A percentile compares a stretch with the other conserved stretches of the same genome.
These are phyloP conservation scores for Colletotrichum shisoi DNA, from an alignment of 2,329 filamentous ascomycete genomes.

Conservation along the genomic window DNA sequence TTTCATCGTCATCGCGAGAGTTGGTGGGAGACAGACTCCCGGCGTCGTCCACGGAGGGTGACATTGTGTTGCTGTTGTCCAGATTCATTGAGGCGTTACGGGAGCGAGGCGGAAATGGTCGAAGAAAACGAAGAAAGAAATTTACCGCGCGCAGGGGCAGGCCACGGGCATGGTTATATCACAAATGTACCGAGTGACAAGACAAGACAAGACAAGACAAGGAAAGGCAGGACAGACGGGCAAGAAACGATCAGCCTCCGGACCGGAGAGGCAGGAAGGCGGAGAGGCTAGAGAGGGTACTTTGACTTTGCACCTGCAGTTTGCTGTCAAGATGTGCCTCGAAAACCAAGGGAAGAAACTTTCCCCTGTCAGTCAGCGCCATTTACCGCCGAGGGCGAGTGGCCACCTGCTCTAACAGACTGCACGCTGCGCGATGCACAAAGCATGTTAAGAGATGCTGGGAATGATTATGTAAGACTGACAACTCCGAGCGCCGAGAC, in stretches of 20 bases:
- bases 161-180: slow-evolving; percentile 37
- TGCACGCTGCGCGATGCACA: fast-evolving
- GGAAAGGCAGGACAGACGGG: neutral
- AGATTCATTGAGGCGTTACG: slow-evolving; percentile 15
- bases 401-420: slow-evolving; percentile 8
- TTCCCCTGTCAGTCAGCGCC: slow-evolving; percentile 28
- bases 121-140: slow-evolving; percentile 28
- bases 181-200: slow-evolving; percentile 36
- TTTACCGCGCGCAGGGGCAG: slow-evolving; percentile 14
- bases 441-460: neutral
- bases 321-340: slow-evolving; percentile 35
- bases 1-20: slow-evolving; percentile 42
- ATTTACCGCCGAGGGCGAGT: slow-evolving; percentile 25
- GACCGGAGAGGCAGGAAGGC: slow-evolving; percentile 14
- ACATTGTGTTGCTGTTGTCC: slow-evolving; percentile 30
- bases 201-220: no score
- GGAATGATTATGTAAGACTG: slow-evolving; percentile 20
- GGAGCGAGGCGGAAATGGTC: slow-evolving; percentile 24
- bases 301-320: slow-evolving; percentile 28
- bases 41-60: slow-evolving; percentile 43
- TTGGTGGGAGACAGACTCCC: slow-evolving; percentile 37
- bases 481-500: slow-evolving; percentile 31
- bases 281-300: no score
- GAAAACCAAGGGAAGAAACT: slow-evolving; percentile 37
- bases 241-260: slow-evolving; percentile 35